A percentile compares a stretch with the other conserved stretches of the same genome.
These are phyloP conservation scores for Fusarium redolens DNA, from an alignment of 2,329 filamentous ascomycete genomes.

Conservation along the genomic window DNA sequence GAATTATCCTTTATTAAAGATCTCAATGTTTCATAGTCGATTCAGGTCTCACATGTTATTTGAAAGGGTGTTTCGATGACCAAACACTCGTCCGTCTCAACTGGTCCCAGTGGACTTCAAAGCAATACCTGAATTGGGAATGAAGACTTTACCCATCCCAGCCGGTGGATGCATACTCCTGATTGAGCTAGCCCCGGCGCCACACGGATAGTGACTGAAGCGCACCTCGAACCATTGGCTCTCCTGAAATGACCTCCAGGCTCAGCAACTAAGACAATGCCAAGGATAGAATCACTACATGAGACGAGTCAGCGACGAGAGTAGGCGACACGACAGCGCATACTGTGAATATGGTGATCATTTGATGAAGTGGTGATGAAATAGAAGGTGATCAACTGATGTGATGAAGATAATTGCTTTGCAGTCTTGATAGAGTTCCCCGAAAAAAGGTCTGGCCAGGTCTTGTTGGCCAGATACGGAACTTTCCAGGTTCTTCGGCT, in stretches of 20 bases:
- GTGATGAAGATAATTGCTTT: not conserved
- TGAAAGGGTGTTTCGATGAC: not conserved
- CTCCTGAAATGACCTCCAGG: constrained; percentile 32
- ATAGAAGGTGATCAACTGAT: not conserved
- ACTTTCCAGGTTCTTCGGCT: constrained; percentile 12
- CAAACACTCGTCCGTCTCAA: constrained; percentile 23
- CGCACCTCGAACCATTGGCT: constrained; percentile 31
- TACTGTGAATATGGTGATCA: not conserved
- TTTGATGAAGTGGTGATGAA: not conserved
- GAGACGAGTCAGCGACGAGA: constrained; percentile 17
- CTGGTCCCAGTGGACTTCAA: not conserved
- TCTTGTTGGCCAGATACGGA: not conserved
- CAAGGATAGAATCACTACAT: constrained; percentile 12
- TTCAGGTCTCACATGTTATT: constrained; percentile 8
- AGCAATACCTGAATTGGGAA: constrained; percentile 3
- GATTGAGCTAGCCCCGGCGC: constrained; percentile 34
- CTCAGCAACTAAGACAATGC: constrained; percentile 8
- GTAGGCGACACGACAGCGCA: not conserved
- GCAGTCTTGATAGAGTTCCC: constrained; percentile 2
- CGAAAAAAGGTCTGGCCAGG: not conserved
- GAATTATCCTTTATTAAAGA: not conserved
- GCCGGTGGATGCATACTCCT: constrained; percentile 10
- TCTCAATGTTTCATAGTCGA: constrained; percentile 11
- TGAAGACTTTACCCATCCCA: constrained; percentile 2
- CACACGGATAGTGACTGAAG: constrained; percentile 25